A percentile compares a stretch with the other conserved stretches of the same genome.
These are phyloP conservation scores for Alternaria sp. DNA, from an alignment of 2,329 filamentous ascomycete species.

Conservation along the genomic window DNA sequence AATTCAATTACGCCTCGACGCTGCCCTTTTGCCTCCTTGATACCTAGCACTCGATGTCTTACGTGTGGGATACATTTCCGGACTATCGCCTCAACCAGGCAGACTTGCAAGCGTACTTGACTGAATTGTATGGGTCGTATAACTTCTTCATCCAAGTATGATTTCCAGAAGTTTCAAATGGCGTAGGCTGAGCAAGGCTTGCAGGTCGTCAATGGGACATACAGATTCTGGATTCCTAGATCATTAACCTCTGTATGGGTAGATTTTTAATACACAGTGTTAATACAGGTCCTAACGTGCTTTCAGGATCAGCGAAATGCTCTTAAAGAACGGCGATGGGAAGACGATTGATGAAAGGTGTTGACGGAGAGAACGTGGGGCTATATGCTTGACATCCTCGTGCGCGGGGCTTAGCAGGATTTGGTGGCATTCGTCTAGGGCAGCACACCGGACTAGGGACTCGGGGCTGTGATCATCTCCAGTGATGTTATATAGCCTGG, in stretches of 20 bases:
- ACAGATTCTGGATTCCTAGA: conserved; percentile 20
- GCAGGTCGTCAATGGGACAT: conserved; percentile 22
- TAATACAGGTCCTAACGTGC: too few species aligned
- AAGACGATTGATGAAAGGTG: too few species aligned
- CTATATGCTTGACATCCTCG: neutral
- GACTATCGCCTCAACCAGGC: conserved; percentile 17
- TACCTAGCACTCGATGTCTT: neutral
- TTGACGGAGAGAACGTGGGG: too few species aligned
- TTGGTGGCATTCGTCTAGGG: conserved; percentile 7
- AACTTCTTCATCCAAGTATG: conserved; percentile 22
- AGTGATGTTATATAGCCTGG: neutral
- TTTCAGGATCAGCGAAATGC: too few species aligned
- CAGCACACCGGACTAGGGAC: neutral
- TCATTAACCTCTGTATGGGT: neutral
- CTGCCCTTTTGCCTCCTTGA: neutral
- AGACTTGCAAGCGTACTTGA: conserved; percentile 20
- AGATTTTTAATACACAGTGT: too few species aligned
- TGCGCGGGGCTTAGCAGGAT: neutral
- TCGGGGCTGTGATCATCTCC: neutral
- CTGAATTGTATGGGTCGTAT: conserved; percentile 11
- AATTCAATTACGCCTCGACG: neutral
- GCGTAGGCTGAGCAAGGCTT: neutral
- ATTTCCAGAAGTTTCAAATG: neutral
- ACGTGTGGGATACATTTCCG: conserved; percentile 18
- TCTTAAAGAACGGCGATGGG: too few species aligned